These are phyloP conservation scores for Saccharomyces hybrid DNA, from an alignment of 1,139 yeast genomes.

Conservation along the genomic window DNA sequence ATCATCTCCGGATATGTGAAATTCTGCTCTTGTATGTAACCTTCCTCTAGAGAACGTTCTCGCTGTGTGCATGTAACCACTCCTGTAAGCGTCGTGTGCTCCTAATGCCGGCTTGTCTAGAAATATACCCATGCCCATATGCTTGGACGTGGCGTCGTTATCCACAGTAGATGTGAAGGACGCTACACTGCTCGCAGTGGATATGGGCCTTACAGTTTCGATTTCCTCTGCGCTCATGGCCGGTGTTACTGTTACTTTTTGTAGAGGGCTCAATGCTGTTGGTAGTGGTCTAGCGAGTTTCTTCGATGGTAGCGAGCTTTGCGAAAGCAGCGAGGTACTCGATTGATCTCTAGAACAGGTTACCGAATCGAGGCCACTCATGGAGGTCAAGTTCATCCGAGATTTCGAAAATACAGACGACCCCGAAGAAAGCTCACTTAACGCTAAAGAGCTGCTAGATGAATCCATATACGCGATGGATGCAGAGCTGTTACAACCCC, in stretches of 20 bases:
- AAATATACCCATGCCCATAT: background rate
- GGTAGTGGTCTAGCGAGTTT: conserved; percentile 7
- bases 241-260: conserved; percentile 15
- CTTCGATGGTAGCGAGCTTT: conserved; percentile 6
- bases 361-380: background rate
- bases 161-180: conserved; percentile 14
- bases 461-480: background rate
- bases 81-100: background rate
- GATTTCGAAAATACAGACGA: background rate
- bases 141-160: conserved; percentile 1
- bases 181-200: conserved; percentile 15
- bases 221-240: conserved; percentile 1
- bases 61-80: background rate
- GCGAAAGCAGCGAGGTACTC: background rate
- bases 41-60: conserved; percentile 1
- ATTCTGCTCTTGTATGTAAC: conserved; percentile 7
- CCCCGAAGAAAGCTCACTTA: background rate
- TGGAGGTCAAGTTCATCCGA: background rate
- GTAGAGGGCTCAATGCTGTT: conserved; percentile 12
- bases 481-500: background rate
- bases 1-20: conserved; percentile 12
- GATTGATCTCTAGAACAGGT: background rate
- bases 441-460: background rate
- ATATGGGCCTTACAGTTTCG: conserved; percentile 9
- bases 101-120: background rate